Evolutionary conservation across 345 rosid species (phyloP), one percentile per base, ranked within the genome.

Genomic region (Pistacia vera): DNA sequence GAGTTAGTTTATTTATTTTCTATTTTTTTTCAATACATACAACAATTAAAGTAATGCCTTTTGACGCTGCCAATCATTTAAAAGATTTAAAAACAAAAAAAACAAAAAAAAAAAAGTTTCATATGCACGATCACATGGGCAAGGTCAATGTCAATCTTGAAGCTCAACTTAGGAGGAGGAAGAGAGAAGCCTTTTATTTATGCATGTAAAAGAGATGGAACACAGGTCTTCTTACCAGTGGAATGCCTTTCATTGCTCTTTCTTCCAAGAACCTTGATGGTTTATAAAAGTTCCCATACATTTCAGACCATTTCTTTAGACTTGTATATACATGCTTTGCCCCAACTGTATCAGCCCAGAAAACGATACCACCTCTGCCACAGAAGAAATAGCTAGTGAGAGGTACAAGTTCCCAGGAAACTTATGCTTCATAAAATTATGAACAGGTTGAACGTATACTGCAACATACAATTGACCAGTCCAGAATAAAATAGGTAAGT

Each of bases 181-280:
- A 38, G 41, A 38, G 41, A 0, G 3, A 1, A 30, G 33, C 33
- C 33, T 30, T 30, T 30, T 30, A 30, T 30, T 30, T 30, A 30
- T 30, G 25, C 25, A 22, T 22, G 33, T 2, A 2, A 20, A 4
- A n/a, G 58, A 22, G 16, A 67, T 2, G 14, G 8, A 48, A 4
- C 25, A 67, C 20, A 55, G 44, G 44, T 73, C 85, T 88, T 86
- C 85, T 88, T 86, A 93, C 99, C 97, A 96, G 75, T 18, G 66
- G 89, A n/a, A 88, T 76, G 85, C 97, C 91, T 59, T 78, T 88
- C 25, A 72, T 75, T 64, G 98, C 97, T 78, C 99, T 90, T 80
- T 90, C 98, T 86, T 93, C 98, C 83, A 96, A 79, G 77, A 84
- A 92, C 78, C 84, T 90, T 9, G 98, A 91, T 28, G 98, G 98